A percentile compares a stretch with the other conserved stretches of the same genome.
phyloP scores from a whole-genome alignment of 352 stramenopile species.

The Pythium brachiatum region DNA sequence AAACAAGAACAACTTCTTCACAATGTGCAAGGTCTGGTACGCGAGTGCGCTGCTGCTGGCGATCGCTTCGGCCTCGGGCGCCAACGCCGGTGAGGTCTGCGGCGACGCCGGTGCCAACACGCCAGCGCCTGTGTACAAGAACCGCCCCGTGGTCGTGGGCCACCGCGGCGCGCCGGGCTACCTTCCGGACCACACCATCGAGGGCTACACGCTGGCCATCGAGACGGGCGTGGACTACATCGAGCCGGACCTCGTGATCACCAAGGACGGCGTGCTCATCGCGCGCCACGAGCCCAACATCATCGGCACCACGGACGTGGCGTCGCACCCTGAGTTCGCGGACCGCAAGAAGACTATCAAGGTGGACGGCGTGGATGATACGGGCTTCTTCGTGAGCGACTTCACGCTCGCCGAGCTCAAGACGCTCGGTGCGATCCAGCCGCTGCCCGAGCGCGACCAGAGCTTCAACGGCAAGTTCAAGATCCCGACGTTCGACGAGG shows the following conservation, averaged over 20 bases:
- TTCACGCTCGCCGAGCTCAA: slow-evolving; percentile 92
- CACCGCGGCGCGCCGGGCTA: slow-evolving; percentile 89
- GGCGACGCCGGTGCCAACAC: neutral
- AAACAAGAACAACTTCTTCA: slow-evolving; percentile 1
- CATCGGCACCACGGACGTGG: slow-evolving; percentile 79
- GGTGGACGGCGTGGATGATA: slow-evolving; percentile 51
- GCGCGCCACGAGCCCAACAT: slow-evolving; percentile 20
- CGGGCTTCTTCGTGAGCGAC: slow-evolving; percentile 83
- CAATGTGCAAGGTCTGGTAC: slow-evolving; percentile 22
- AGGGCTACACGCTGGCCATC: slow-evolving; percentile 86
- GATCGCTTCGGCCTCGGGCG: slow-evolving; percentile 5
- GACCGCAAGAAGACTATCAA: slow-evolving; percentile 35
- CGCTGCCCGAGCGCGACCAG: slow-evolving; percentile 67
- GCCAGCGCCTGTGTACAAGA: slow-evolving; percentile 21
- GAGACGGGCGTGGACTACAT: slow-evolving; percentile 90
- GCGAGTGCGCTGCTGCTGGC: slow-evolving; percentile 16
- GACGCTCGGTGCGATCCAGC: slow-evolving; percentile 76
- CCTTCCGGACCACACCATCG: slow-evolving; percentile 88
- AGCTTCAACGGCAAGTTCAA: slow-evolving; percentile 78
- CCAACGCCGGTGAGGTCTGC: neutral
- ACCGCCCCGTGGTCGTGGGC: slow-evolving; percentile 54
- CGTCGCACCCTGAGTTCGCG: slow-evolving; percentile 62
- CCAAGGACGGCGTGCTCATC: slow-evolving; percentile 22
- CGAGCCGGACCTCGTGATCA: slow-evolving; percentile 79
- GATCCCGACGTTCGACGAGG: slow-evolving; percentile 87